Percentiles rank a stretch among this genome's conserved stretches.
Evolutionary conservation across 805 yeast species (phyloP).

Genomic region (Hemisphaericaspora nanyangensis): DNA sequence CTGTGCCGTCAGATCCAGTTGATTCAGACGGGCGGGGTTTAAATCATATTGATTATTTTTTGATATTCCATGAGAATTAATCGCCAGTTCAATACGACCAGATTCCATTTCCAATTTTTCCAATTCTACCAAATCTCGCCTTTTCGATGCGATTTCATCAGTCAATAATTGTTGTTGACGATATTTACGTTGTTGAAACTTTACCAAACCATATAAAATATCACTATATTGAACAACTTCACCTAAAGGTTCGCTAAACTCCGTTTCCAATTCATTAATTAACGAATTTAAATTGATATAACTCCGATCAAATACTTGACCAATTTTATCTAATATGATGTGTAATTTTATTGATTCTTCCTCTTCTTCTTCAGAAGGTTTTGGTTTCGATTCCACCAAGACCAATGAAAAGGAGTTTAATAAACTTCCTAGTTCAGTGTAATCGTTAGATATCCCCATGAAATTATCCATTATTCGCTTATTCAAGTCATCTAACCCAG

Average conservation of each 20-base stretch:
- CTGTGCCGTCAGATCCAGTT: slow-evolving; percentile 14
- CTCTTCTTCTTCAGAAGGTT: slow-evolving; percentile 14
- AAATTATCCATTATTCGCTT: slow-evolving; percentile 52
- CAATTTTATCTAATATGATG: slow-evolving; percentile 64
- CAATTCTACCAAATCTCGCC: slow-evolving; percentile 26
- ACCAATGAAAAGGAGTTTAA: slow-evolving; percentile 54
- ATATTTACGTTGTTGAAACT: slow-evolving; percentile 48
- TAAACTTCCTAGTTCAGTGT: slow-evolving; percentile 68
- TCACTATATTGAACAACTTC: slow-evolving; percentile 66
- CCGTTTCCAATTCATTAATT: slow-evolving; percentile 50
- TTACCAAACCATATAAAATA: slow-evolving; percentile 54
- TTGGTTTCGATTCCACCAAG: slow-evolving; percentile 26
- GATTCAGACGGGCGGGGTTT: slow-evolving; percentile 5
- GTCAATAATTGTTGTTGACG: slow-evolving; percentile 31
- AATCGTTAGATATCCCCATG: slow-evolving; percentile 57
- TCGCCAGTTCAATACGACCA: slow-evolving; percentile 20
- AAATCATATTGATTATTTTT: slow-evolving; percentile 21
- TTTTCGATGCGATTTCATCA: slow-evolving; percentile 28
- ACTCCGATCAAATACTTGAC: slow-evolving; percentile 78
- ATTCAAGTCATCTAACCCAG: slow-evolving; percentile 55
- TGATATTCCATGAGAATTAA: slow-evolving; percentile 17
- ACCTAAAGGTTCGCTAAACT: slow-evolving; percentile 64
- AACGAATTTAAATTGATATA: slow-evolving; percentile 50
- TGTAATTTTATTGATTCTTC: slow-evolving; percentile 28
- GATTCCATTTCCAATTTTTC: slow-evolving; percentile 28